Evolutionary conservation across 331 rosid species (phyloP).

Genomic region (Pyracantha coccinea): DNA sequence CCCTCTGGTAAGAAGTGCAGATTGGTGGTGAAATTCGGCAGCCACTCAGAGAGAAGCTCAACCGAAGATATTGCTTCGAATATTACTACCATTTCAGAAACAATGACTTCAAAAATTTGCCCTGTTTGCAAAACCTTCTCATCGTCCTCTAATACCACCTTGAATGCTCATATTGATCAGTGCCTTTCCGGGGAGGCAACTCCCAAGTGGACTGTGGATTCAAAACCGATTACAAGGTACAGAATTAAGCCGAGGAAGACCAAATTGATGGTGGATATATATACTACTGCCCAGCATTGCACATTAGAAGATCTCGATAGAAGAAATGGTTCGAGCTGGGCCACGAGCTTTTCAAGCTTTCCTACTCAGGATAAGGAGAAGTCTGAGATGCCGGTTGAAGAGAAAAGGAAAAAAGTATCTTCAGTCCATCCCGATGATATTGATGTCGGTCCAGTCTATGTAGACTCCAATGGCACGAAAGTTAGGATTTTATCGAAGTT

Average conservation of each 20-base stretch:
- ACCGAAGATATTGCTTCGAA: constrained; percentile 34
- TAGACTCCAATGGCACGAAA: constrained; percentile 49
- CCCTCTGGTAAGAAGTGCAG: constrained; percentile 38
- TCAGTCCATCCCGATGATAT: constrained; percentile 19
- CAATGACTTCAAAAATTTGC: constrained; percentile 53
- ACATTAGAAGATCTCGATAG: constrained; percentile 55
- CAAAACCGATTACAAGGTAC: constrained; percentile 28
- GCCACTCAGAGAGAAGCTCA: constrained; percentile 29
- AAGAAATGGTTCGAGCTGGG: constrained; percentile 56
- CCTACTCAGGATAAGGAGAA: constrained; percentile 24
- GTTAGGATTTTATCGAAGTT: constrained; percentile 48
- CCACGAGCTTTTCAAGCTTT: constrained; percentile 25
- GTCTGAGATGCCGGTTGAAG: constrained; percentile 24
- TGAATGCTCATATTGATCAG: constrained; percentile 63
- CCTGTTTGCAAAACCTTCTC: constrained; percentile 64
- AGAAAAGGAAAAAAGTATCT: constrained; percentile 23
- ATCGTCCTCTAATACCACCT: constrained; percentile 53
- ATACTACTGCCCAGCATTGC: constrained; percentile 34
- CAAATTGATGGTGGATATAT: constrained; percentile 51
- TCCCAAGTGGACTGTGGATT: constrained; percentile 34
- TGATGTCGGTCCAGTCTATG: constrained; percentile 43
- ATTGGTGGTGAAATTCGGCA: constrained; percentile 26
- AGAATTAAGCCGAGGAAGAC: constrained; percentile 49
- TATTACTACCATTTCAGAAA: constrained; percentile 24
- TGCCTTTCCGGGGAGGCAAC: constrained; percentile 51